These are phyloP conservation scores for Pseudotulostoma volvatum DNA, from an alignment of 495 filamentous ascomycete genomes.

Conservation along the genomic window DNA sequence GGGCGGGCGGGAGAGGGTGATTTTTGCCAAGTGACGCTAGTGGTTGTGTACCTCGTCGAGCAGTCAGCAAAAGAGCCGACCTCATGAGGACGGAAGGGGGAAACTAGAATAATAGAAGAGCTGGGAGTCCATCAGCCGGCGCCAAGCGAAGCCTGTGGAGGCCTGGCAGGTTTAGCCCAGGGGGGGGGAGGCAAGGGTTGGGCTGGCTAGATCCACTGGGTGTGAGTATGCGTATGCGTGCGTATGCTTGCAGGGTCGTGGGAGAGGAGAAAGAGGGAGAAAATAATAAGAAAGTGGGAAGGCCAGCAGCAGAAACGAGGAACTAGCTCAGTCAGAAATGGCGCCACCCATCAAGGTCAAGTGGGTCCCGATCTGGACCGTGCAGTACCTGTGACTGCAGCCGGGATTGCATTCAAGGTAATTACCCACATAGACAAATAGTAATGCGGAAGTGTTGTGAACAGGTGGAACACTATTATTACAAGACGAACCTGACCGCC, in stretches of 20 bases:
- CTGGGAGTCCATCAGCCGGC: neutral
- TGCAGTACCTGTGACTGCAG: neutral
- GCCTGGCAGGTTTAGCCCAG: neutral
- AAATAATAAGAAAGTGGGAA: neutral
- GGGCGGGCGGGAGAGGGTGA: constrained; percentile 32
- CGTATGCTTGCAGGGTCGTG: neutral
- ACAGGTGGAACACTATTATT: too few species aligned
- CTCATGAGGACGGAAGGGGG: neutral
- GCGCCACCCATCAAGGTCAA: too few species aligned
- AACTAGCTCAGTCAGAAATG: too few species aligned
- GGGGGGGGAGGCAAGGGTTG: neutral
- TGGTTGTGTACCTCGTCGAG: constrained; percentile 30
- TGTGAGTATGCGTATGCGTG: neutral
- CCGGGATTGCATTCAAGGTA: too few species aligned
- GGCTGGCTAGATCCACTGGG: neutral
- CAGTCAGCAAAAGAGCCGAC: constrained; percentile 14
- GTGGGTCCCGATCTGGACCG: neutral
- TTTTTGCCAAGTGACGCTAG: constrained; percentile 32
- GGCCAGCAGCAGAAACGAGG: too few species aligned
- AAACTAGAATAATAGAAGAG: neutral
- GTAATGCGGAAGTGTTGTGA: too few species aligned
- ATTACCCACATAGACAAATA: too few species aligned
- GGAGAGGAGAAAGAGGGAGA: neutral
- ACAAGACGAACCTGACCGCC: too few species aligned
- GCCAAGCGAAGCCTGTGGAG: neutral